Conservation (phyloP, 352 stramenopile species). For the Pythium guiyangense region DNA sequence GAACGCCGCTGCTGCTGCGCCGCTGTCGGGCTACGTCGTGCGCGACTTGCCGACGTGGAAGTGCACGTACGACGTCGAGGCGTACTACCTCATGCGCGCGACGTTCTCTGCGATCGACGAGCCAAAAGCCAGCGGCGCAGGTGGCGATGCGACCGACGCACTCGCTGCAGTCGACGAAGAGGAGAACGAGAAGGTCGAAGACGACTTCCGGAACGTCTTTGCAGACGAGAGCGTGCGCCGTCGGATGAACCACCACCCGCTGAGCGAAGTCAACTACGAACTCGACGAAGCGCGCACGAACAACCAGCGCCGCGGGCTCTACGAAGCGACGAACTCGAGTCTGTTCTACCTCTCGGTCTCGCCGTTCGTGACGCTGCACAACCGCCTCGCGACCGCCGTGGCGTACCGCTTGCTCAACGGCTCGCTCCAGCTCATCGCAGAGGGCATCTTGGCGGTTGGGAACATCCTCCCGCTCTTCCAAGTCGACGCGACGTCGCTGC, state of each 20-base stretch:
- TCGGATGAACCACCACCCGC: slow-evolving; percentile 41
- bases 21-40: slow-evolving; percentile 76
- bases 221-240: slow-evolving; percentile 37
- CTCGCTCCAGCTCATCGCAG: slow-evolving; percentile 78
- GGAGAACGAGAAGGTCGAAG: slow-evolving; percentile 63
- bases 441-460: slow-evolving; percentile 81
- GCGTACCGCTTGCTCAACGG: slow-evolving; percentile 81
- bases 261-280: slow-evolving; percentile 74
- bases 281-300: slow-evolving; percentile 72
- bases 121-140: slow-evolving; percentile 12
- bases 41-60: slow-evolving; percentile 84
- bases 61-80: slow-evolving; percentile 86
- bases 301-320: slow-evolving; percentile 72
- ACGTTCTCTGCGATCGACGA: slow-evolving; percentile 73
- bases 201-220: slow-evolving; percentile 81
- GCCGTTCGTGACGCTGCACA: slow-evolving; percentile 82
- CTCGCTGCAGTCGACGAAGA: slow-evolving; percentile 45
- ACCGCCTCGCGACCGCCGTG: slow-evolving; percentile 74
- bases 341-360: slow-evolving; percentile 81
- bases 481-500: slow-evolving; percentile 48
- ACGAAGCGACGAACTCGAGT: slow-evolving; percentile 83
- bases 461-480: slow-evolving; percentile 84
- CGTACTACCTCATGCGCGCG: slow-evolving; percentile 83
- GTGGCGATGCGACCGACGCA: slow-evolving; percentile 12
- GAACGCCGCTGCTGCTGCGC: slow-evolving; percentile 28